Evolutionary conservation across 1,284 basidiomycete species (phyloP), one percentile per base, ranked within the genome.

Genomic region (Exobasidium rhododendri): DNA sequence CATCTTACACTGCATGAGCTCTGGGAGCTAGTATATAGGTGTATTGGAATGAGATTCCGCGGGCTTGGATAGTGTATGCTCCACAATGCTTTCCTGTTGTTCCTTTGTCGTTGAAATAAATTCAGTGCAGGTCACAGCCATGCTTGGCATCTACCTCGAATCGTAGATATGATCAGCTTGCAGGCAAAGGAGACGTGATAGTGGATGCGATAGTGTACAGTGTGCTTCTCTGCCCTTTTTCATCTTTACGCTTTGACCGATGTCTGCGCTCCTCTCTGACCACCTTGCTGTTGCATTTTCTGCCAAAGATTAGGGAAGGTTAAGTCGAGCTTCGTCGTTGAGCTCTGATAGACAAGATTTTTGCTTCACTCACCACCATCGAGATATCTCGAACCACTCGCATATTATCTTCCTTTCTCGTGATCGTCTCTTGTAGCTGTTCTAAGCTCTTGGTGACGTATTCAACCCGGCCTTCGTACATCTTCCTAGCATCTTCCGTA

Each of bases 401-500:
- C 63, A 79, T 49, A 32, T 79, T 79, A 47, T 77, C 77, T 58
- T 78, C 73, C 62, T 79, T 77, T 51, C 69, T 66, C 6, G 71
- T 56, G 40, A 79, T 73, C 11, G 74, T 79, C 26, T 73, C 74
- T 59, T 79, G 75, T 28, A 79, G 65, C 58, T 75, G 68, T 45
- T 75, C 74, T 49, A 79, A 65, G 52, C 73, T 74, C 59, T 75
- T 73, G 4, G 64, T 66, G 5, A 79, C 66, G 56, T 72, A 79
- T 29, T 69, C 68, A 13, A 78, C 65, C 60, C 75, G 75, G 31
- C 73, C 70, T 35, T 66, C 43, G 46, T 78, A 79, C 59, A 77
- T 68, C 26, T 71, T 67, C 47, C 62, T 67, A 6, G 77, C 77
- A 20, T 71, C 73, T 11, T 65, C 47, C 20, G 73, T 74, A 24